phyloP scores from a whole-genome alignment of 306 rosid genomes.

The Morella rubra region DNA sequence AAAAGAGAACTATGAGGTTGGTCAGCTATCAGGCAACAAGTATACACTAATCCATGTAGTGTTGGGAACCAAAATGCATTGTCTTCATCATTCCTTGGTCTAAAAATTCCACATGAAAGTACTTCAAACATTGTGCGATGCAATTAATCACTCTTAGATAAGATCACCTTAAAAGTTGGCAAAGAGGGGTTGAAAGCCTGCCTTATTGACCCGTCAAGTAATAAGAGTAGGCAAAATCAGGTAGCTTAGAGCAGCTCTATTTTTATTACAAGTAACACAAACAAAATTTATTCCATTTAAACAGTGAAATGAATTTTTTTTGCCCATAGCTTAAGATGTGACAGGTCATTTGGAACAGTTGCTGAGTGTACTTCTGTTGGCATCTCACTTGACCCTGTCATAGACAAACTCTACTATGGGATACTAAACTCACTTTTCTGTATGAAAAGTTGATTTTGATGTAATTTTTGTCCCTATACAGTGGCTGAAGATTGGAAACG shows the following conservation, averaged over 20 bases:
- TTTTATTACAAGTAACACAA: neutral
- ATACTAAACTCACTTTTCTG: neutral
- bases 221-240: neutral
- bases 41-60: neutral
- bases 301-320: neutral
- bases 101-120: neutral
- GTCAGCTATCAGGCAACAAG: neutral
- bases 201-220: slow-evolving; percentile 1
- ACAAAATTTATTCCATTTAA: neutral
- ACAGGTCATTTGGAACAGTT: neutral
- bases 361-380: neutral
- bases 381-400: neutral
- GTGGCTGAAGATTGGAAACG: neutral
- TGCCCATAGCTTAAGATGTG: neutral
- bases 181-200: neutral
- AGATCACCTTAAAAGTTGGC: neutral
- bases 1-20: slow-evolving; percentile 17
- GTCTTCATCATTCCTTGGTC: neutral
- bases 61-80: neutral
- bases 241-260: neutral
- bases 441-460: neutral
- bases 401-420: neutral
- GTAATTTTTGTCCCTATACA: neutral
- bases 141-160: neutral
- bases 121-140: neutral